Base-by-base conservation (phyloP, 1,284 basidiomycete genomes). In the Cryptococcus sp. region DNA sequence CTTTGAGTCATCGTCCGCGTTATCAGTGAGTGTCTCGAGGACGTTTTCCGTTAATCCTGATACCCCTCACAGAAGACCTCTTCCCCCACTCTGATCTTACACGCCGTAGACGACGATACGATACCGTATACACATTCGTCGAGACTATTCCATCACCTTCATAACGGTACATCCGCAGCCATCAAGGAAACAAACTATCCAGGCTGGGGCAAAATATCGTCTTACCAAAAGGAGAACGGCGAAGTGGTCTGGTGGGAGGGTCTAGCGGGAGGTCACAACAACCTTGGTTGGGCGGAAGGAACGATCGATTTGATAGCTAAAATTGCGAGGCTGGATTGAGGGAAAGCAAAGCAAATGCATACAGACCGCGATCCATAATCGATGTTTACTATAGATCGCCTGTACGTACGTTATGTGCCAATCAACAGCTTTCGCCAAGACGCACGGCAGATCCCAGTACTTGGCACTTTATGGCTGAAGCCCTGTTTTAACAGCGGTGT, bases 21-120 rank as follows among this genome's bases (percentile, higher is more conserved):
- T 74, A 0, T 32, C 53, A 8, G 71, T 71, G 45, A 45, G 66
- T 10, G 10, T n/a, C n/a, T n/a, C 38, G 38, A 41, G 10, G n/a
- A 10, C 38, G n/a, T 10, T n/a, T 41, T 41, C 10, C 38, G 38
- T 41, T n/a, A 41, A 41, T n/a, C 38, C n/a, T n/a, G 10, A 10
- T 10, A 10, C 52, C 45, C 4, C 4, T 15, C 44, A 7, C 41
- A 54, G 55, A 78, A 79, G 62, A 82, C 86, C 52, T 81, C 83
- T 36, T 83, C 83, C 0, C 82, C 87, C 2, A 82, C 90, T 4
- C 76, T 95, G 10, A 81, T 96, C 57, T 83, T 84, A 0, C 92
- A 96, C 70, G 85, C 91, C 2, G 81, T 84, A 62, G 81, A 90
- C 69, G 93, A 97, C 75, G 81, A 36, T 10, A 54, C 47, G 38